Percentiles rank a stretch among this genome's conserved stretches.
Evolutionary conservation across 75 land plant species (phyloP).

Genomic region (Cunninghamia lanceolata): DNA sequence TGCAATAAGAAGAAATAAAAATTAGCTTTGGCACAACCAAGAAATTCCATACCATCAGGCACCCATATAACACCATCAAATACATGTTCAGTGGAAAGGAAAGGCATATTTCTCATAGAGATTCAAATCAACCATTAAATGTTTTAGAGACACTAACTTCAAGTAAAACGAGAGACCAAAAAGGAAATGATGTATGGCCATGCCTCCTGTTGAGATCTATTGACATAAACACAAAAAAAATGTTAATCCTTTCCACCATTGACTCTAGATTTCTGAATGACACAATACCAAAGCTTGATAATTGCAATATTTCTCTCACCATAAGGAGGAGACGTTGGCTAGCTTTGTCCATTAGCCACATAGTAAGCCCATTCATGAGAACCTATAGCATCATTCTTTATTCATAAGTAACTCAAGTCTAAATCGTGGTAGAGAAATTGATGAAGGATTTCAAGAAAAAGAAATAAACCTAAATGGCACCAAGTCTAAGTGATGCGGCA

Average conservation of each 20-base stretch:
- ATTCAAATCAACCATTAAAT: not conserved
- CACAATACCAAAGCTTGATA: not conserved
- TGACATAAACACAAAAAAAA: not conserved
- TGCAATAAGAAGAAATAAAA: not conserved
- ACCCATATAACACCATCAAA: not conserved
- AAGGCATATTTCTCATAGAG: not conserved
- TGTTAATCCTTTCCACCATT: not conserved
- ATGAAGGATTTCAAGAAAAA: not conserved
- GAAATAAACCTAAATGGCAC: constrained; percentile 59
- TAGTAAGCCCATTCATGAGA: constrained; percentile 61
- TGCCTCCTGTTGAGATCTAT: constrained; percentile 34
- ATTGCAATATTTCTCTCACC: constrained; percentile 26
- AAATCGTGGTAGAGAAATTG: not conserved
- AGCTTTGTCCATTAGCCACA: constrained; percentile 65
- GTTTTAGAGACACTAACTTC: not conserved
- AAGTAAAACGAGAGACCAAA: constrained; percentile 18
- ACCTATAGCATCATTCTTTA: constrained; percentile 35
- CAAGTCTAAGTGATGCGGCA: constrained; percentile 60
- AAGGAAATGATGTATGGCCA: constrained; percentile 30
- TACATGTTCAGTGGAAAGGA: not conserved
- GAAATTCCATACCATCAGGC: not conserved
- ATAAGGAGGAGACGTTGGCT: constrained; percentile 75
- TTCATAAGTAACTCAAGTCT: not conserved
- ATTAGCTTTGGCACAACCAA: not conserved
- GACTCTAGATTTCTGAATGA: not conserved